Evolutionary conservation across 257 asterid species (phyloP).

Genomic region (Solanum tacnaense): DNA sequence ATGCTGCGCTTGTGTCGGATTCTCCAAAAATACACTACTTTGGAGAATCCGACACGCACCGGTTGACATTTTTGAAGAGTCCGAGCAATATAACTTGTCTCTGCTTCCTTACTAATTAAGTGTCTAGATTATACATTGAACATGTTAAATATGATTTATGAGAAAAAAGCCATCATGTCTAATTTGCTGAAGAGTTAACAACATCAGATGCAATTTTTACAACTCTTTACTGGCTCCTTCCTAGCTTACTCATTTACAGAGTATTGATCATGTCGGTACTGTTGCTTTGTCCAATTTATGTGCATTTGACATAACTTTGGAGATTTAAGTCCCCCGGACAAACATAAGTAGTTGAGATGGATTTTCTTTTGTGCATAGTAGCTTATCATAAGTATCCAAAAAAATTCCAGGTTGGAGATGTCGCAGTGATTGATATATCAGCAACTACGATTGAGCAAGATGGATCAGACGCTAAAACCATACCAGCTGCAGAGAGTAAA

Average conservation of each 20-base stretch:
- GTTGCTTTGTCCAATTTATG: background rate
- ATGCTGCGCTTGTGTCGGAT: background rate
- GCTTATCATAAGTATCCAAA: background rate
- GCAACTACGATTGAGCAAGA: slow-evolving; percentile 73
- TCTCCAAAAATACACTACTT: background rate
- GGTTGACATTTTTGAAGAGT: background rate
- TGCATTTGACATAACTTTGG: background rate
- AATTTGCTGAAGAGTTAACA: background rate
- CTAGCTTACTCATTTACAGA: background rate
- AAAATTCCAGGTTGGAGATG: slow-evolving; percentile 66
- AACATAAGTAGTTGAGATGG: background rate
- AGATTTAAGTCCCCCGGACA: background rate
- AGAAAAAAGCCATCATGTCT: background rate
- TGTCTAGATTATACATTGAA: background rate
- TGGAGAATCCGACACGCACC: background rate
- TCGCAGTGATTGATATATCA: slow-evolving; percentile 82
- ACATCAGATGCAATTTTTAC: background rate
- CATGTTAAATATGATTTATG: background rate
- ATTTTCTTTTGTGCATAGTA: background rate
- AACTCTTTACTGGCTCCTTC: background rate
- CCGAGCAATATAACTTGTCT: background rate
- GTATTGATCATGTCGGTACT: background rate
- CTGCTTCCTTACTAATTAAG: background rate
- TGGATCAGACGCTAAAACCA: slow-evolving; percentile 46
- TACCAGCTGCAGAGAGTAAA: slow-evolving; percentile 97